These are phyloP conservation scores for Fonsecaea monophora DNA, from an alignment of 2,329 filamentous ascomycete genomes.

Conservation along the genomic window DNA sequence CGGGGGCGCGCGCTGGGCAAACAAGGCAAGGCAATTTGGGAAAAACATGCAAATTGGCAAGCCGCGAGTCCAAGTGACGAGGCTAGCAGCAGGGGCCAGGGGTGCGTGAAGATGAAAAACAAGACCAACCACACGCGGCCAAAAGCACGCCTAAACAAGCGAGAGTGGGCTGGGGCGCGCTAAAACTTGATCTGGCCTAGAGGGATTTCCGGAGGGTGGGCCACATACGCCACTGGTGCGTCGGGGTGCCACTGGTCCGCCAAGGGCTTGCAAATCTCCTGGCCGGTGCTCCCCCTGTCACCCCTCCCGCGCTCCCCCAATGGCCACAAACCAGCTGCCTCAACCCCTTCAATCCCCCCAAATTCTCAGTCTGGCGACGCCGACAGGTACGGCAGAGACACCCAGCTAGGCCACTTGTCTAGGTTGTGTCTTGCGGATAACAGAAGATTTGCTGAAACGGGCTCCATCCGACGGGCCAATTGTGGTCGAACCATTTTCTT, in stretches of 20 bases:
- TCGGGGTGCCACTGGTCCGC: background rate
- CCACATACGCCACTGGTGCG: background rate
- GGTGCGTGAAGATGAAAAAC: background rate
- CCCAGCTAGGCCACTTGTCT: slow-evolving; percentile 10
- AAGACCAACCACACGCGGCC: background rate
- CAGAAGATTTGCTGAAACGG: slow-evolving; percentile 7
- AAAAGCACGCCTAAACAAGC: background rate
- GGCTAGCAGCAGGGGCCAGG: slow-evolving; percentile 7
- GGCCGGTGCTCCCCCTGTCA: background rate
- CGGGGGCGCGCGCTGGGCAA: background rate
- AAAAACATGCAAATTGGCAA: background rate
- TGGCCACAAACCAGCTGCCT: background rate
- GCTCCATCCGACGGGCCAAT: slow-evolving; percentile 5
- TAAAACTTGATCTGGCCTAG: background rate
- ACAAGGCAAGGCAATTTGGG: slow-evolving; percentile 3
- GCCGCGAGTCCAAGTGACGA: background rate
- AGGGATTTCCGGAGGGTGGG: background rate
- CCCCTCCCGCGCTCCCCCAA: no score
- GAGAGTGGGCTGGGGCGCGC: background rate
- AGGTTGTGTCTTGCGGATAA: background rate
- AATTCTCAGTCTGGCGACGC: background rate
- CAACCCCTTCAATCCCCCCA: background rate
- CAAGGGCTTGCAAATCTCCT: slow-evolving; percentile 3
- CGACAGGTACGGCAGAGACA: slow-evolving; percentile 2
- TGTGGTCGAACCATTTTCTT: background rate